A percentile compares a stretch with the other conserved stretches of the same genome.
Conservation (phyloP, 208 protist species). For the Crithidia acanthocephali region DNA sequence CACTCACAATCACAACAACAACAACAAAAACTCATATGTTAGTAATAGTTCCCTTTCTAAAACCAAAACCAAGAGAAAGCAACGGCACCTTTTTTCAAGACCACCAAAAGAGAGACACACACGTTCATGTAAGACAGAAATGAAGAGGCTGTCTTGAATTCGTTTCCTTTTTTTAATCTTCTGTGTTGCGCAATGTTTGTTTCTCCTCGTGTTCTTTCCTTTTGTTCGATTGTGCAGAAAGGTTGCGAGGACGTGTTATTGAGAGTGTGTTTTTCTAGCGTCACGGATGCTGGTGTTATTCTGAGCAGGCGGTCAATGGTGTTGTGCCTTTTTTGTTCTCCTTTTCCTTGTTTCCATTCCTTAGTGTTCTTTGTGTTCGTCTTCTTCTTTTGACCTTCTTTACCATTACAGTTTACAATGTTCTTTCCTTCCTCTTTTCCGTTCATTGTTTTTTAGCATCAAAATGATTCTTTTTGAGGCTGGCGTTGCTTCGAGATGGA, state of each 20-base stretch:
- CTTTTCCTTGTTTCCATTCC: slow-evolving; percentile 7
- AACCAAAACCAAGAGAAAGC: background rate
- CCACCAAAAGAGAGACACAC: no score
- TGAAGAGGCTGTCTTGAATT: no score
- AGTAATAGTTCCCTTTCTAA: background rate
- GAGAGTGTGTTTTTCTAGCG: background rate
- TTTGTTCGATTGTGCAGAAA: no score
- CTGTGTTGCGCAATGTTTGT: no score
- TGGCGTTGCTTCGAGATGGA: slow-evolving; percentile 5
- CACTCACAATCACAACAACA: no score
- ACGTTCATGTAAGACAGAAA: no score
- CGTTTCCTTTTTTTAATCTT: no score
- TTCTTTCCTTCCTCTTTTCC: background rate
- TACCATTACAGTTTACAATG: background rate
- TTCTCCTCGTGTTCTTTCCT: background rate
- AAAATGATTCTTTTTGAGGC: slow-evolving; percentile 8
- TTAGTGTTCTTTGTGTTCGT: background rate
- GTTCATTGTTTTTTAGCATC: slow-evolving; percentile 1
- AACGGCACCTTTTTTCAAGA: no score
- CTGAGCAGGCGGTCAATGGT: background rate
- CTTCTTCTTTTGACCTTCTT: background rate
- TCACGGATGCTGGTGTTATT: background rate
- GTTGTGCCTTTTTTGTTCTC: slow-evolving; percentile 11
- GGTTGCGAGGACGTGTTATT: no score
- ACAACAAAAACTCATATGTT: background rate